A percentile compares a stretch with the other conserved stretches of the same genome.
Conservation (phyloP, 2,329 filamentous ascomycete species). For the Talaromyces sp. region DNA sequence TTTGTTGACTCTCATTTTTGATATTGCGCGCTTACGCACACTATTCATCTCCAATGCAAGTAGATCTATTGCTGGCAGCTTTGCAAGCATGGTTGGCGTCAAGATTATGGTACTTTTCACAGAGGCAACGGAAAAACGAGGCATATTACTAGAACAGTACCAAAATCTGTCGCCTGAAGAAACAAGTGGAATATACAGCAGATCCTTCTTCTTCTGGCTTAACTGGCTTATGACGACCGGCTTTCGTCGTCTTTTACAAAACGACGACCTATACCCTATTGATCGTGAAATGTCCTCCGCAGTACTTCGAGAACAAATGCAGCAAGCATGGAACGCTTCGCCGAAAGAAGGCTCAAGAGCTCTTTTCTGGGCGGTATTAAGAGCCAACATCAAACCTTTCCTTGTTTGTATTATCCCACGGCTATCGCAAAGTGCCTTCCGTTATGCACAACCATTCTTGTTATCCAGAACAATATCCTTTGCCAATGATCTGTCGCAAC, state of each 20-base stretch:
- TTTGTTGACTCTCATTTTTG: constrained; percentile 40
- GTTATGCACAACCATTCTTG: constrained; percentile 29
- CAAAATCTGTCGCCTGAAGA: constrained; percentile 44
- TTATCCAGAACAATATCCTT: constrained; percentile 24
- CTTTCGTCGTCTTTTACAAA: constrained; percentile 24
- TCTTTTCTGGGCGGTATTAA: constrained; percentile 14
- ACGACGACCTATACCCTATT: constrained; percentile 12
- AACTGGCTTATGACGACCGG: constrained; percentile 47
- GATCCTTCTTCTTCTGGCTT: constrained; percentile 49
- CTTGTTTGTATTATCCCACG: constrained; percentile 21
- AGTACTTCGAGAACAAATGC: constrained; percentile 5
- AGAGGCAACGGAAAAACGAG: constrained; percentile 42
- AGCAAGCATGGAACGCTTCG: constrained; percentile 2
- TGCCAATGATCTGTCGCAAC: constrained; percentile 17
- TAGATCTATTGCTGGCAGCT: constrained; percentile 9
- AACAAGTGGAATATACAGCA: constrained; percentile 47
- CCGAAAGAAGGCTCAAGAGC: constrained; percentile 4
- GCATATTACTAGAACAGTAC: constrained; percentile 34
- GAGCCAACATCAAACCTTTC: constrained; percentile 8
- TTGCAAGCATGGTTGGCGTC: constrained; percentile 29
- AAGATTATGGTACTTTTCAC: constrained; percentile 41
- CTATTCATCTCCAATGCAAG: constrained; percentile 18
- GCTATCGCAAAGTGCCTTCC: constrained; percentile 23
- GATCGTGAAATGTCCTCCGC: constrained; percentile 16
- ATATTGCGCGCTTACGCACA: constrained; percentile 41